Evolutionary conservation across 768 basidiomycete species (phyloP), one percentile per base, ranked within the genome.

Genomic region (Saitozyma sp.): DNA sequence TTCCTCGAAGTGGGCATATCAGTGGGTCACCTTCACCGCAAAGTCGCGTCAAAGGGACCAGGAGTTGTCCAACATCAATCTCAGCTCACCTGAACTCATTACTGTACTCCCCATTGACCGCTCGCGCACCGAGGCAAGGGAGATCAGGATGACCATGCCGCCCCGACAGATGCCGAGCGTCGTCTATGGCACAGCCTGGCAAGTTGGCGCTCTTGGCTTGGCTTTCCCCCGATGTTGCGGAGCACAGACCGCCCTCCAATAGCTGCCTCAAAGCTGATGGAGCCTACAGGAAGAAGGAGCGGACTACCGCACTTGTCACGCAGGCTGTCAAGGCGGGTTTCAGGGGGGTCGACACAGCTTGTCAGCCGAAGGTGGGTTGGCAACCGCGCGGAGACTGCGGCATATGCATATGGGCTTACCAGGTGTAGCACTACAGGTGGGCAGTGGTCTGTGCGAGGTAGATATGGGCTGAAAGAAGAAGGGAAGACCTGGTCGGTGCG

Each of bases 401-500:
- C 29, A 29, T 29, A 29, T 29, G 29, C 2, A 29, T 29, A 29
- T 29, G 29, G 29, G 29, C 29, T 29, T 5, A 29, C 29, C 29
- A 29, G 86, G 78, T 59, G 11, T 50, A 67, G 73, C 72, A 71
- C 58, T 77, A 71, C 49, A 65, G 67, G 70, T 76, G 11, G 49
- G 65, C 60, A 17, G 9, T 11, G 5, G 51, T 41, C n/a, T 49
- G 10, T 19, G 29, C 29, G 29, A 29, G 2, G 29, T 29, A 29
- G 29, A 29, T 29, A 29, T 29, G 29, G 29, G 29, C 29, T 29
- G 29, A 29, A 5, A 29, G 29, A 6, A 17, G 66, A 65, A 89
- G 89, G 43, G 89, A 92, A 74, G 88, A 90, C 59, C 84, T 90
- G 1, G 90, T 92, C 2, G 91, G 91, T 6, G 84, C 86, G 57